Evolutionary conservation across 306 rosid genomes (phyloP), one percentile per base, ranked within the genome.

Genomic region (Casuarina glauca): DNA sequence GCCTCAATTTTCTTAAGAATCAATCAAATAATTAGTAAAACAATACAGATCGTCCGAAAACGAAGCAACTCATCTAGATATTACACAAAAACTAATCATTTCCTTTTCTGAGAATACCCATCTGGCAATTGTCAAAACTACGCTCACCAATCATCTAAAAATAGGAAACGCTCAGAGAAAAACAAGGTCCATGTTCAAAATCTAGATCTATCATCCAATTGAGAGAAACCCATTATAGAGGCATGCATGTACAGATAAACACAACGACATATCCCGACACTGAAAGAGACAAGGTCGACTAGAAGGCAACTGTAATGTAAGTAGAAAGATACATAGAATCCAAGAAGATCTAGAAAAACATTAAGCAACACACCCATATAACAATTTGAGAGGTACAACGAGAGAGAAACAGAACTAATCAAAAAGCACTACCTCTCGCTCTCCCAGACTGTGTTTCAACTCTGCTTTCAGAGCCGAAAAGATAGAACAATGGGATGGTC

Each of bases 191-290:
- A n/a, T 51, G n/a, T 35, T 20, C 6, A 41, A 51, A 67, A 80
- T 53, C 35, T 74, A 85, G 88, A 85, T 85, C 83, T 52, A 52
- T 57, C 53, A 50, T 3, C 66, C 5, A 78, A 78, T 57, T 51
- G 8, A 72, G 17, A 67, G 73, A 52, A 43, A 50, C 68, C 58
- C 74, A 42, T n/a, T 13, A 58, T 61, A 19, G 12, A 72, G 66
- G 48, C 73, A 62, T 8, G 62, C 35, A 19, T n/a, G 2, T 9
- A 64, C 15, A 41, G 12, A 10, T 9, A 26, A 7, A 32, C 6
- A 26, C 41, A 60, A 26, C 15, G 15, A 60, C 0, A 16, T 5
- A 39, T 36, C 20, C 16, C 70, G 46, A 13, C 36, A 39, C 41
- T 41, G 46, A 64, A 36, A 38, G 9, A 36, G 26, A 41, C 1